These are phyloP conservation scores for Calonectria pseudoreteaudii DNA, from an alignment of 2,329 filamentous ascomycete genomes.

Conservation along the genomic window DNA sequence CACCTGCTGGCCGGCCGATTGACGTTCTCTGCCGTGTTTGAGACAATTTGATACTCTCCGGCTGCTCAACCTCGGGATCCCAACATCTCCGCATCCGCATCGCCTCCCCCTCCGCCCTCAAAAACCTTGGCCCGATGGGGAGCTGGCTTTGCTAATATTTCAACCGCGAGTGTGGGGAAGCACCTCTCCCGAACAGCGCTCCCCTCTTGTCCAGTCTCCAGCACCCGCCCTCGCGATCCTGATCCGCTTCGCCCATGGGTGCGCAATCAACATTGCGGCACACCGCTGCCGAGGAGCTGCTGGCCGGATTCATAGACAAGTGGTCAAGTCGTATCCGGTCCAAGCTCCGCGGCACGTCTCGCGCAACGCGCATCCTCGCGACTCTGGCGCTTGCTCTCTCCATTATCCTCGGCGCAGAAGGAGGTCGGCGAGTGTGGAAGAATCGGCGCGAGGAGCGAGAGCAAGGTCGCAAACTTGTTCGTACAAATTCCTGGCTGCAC, in stretches of 20 bases:
- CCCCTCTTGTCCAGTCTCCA: conserved; percentile 27
- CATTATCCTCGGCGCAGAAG: conserved; percentile 83
- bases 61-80: conserved; percentile 16
- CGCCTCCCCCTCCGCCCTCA: not conserved
- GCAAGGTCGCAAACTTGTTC: conserved; percentile 82
- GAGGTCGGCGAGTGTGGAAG: conserved; percentile 82
- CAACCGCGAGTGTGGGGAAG: conserved; percentile 41
- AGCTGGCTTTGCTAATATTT: conserved; percentile 31
- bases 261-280: conserved; percentile 85
- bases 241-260: conserved; percentile 70
- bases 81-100: not conserved
- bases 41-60: conserved; percentile 15
- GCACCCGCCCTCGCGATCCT: conserved; percentile 1
- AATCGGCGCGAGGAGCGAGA: conserved; percentile 81
- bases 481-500: conserved; percentile 91
- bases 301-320: conserved; percentile 72
- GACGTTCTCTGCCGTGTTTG: not conserved
- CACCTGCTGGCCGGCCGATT: conserved; percentile 7
- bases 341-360: conserved; percentile 73
- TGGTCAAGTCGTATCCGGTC: conserved; percentile 66
- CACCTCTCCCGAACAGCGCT: conserved; percentile 21
- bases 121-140: conserved; percentile 32
- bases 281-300: conserved; percentile 73
- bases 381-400: conserved; percentile 81
- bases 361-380: conserved; percentile 78